Percentiles rank a stretch among this genome's conserved stretches.
These are phyloP conservation scores for Emergomyces pasteurianus DNA, from an alignment of 2,329 filamentous ascomycete species.

Conservation along the genomic window DNA sequence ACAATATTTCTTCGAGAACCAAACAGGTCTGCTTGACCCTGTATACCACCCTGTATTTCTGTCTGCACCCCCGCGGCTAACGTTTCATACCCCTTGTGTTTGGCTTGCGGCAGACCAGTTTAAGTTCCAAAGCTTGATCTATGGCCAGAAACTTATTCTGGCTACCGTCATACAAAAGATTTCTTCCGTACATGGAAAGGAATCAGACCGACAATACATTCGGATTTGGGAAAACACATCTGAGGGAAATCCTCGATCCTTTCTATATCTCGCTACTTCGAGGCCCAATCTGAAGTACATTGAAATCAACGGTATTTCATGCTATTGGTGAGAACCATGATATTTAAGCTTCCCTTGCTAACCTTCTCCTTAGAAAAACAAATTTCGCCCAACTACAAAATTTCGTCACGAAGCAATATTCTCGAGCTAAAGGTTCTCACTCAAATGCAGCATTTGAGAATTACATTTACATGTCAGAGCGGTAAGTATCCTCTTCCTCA, in stretches of 20 bases:
- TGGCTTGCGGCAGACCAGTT: constrained; percentile 1
- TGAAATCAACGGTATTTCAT: constrained; percentile 6
- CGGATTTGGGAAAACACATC: constrained; percentile 6
- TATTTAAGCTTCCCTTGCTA: neutral
- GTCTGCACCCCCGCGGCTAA: neutral
- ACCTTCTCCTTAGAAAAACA: neutral
- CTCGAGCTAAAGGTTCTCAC: neutral
- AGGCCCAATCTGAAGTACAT: constrained; percentile 5
- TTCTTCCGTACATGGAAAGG: constrained; percentile 2
- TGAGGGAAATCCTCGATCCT: neutral
- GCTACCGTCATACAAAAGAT: constrained; percentile 8
- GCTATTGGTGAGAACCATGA: neutral
- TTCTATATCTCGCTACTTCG: constrained; percentile 4
- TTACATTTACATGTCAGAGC: neutral
- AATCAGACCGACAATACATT: constrained; percentile 10
- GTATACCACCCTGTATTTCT: neutral
- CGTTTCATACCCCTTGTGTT: neutral
- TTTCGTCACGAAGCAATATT: neutral
- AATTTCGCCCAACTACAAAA: neutral
- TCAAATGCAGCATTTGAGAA: neutral
- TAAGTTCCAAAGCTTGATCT: constrained; percentile 8
- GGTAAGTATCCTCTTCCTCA: neutral
- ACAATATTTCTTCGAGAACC: constrained; percentile 7
- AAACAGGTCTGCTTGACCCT: neutral
- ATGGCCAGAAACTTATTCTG: constrained; percentile 7